These are phyloP conservation scores for Eutypella sp. DNA, from an alignment of 2,329 filamentous ascomycete species.

Conservation along the genomic window DNA sequence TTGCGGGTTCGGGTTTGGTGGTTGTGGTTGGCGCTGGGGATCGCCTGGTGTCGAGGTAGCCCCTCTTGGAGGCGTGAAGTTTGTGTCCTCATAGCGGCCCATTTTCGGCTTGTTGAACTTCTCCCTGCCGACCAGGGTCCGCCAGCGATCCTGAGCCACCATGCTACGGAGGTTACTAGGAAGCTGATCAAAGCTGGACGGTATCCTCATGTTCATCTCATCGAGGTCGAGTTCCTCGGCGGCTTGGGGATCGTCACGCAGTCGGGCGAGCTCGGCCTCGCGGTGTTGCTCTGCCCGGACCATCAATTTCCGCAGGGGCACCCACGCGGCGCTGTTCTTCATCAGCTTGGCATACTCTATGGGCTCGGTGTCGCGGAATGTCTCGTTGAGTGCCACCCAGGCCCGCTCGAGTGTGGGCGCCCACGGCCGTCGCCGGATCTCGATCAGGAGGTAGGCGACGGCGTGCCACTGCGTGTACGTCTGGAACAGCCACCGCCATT, in stretches of 20 bases:
- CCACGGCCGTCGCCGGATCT: slow-evolving; percentile 45
- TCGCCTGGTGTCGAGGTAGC: neutral
- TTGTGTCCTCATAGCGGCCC: slow-evolving; percentile 5
- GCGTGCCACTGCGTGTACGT: slow-evolving; percentile 57
- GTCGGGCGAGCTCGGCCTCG: slow-evolving; percentile 43
- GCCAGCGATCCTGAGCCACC: slow-evolving; percentile 49
- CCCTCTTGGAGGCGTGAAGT: slow-evolving; percentile 13
- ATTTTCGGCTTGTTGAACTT: slow-evolving; percentile 13
- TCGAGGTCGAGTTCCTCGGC: slow-evolving; percentile 44
- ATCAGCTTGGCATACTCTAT: slow-evolving; percentile 40
- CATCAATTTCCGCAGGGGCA: slow-evolving; percentile 51
- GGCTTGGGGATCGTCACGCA: slow-evolving; percentile 43
- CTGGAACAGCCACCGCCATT: slow-evolving; percentile 56
- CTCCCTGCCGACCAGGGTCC: slow-evolving; percentile 37
- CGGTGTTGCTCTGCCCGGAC: slow-evolving; percentile 47
- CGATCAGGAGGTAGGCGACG: slow-evolving; percentile 50
- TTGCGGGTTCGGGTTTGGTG: neutral
- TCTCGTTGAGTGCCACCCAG: slow-evolving; percentile 40
- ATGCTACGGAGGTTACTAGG: slow-evolving; percentile 41
- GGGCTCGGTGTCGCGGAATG: slow-evolving; percentile 33
- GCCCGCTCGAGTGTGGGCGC: slow-evolving; percentile 45
- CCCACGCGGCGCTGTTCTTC: slow-evolving; percentile 44
- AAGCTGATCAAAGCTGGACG: slow-evolving; percentile 42
- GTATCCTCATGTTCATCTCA: slow-evolving; percentile 39
- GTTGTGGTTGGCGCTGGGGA: neutral